Base-by-base conservation (phyloP, 1,284 basidiomycete genomes). In the Flammula alnicola region DNA sequence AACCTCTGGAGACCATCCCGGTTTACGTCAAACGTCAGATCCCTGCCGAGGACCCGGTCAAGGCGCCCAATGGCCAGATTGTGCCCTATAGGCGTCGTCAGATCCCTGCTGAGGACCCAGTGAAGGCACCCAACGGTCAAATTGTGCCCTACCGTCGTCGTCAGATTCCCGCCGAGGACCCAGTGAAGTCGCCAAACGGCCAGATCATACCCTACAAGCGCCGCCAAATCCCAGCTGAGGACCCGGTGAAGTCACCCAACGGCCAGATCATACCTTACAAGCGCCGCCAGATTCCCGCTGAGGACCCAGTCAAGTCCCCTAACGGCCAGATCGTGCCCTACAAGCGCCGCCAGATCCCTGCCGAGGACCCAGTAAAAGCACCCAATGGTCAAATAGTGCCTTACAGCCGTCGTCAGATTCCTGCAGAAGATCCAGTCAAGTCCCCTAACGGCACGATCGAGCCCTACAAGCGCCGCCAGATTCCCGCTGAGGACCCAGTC, bases 1-100 rank as follows among this genome's bases (percentile, higher is more conserved):
- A 68, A 44, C 71, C 75, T 19, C 65, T 80, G 40, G 68, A 77
- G 44, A 73, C 71, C 26, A 79, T 82, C 56, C 67, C 65, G 20
- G 74, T 75, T 17, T 82, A 80, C 62, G 61, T 65, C 30, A 5
- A 11, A 55, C 74, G 66, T 53, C 53, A 63, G 20, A 55, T 62
- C 25, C 74, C 74, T 4, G 74, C 65, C 1, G 65, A 74, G 50
- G 46, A 59, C 12, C 39, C 71, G 0, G 62, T 63, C 20, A 69
- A 63, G 19, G 55, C 69, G 3, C 39, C 39, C 2, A 5, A 41
- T n/a, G 39, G 39, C 39, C 25, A 3, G 11, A 62, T 72, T 26
- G 54, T 33, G 62, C 61, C 44, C 22, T 56, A 54, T 49, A 60
- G 69, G 68, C 30, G 60, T 65, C 50, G 67, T 60, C 66, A 67